Evolutionary conservation across 1,284 basidiomycete species (phyloP), one percentile per base, ranked within the genome.

Genomic region (Heimioporus retisporus): DNA sequence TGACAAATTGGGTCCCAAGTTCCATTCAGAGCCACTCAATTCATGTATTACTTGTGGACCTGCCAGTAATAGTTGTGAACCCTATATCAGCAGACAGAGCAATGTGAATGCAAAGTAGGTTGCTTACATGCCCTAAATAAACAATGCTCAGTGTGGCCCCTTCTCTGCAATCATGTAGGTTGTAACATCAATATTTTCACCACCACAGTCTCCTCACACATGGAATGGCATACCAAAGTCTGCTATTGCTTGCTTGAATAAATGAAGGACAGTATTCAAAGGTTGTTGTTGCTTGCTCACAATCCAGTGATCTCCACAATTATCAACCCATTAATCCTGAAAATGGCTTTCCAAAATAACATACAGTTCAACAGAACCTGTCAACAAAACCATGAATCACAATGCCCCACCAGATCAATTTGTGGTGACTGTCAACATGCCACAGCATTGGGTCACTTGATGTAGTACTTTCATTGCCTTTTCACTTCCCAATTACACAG

Each of bases 321-420:
- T 14, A 23, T 57, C n/a, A 57, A 16, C 1, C 13, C 40, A 31
- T 42, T 21, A 16, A 8, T 23, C 13, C 25, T 16, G 25, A 35
- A 48, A 11, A 31, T 51, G 15, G 10, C 10, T 51, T 51, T 13
- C 6, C 19, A 51, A 51, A 21, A 23, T 3, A 51, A 51, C 50
- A 23, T 5, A n/a, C 50, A 6, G 50, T 51, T 23, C 78, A 50
- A 63, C 75, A 80, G 63, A 78, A 84, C 0, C 85, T 84, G 75
- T 88, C 84, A 44, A 83, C 75, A 6, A 82, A 50, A 0, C 84
- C 85, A 75, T 88, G 86, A 19, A 88, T 82, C 0, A 88, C 83
- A 60, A 87, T 79, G 0, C 84, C 84, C 84, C 83, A 88, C 0
- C 51, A 50, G 16, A 88, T 87, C 0, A 87, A 71, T 66, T 87